Evolutionary conservation across 768 basidiomycete genomes (phyloP).

Genomic region (Xerocomellus amylosporus): DNA sequence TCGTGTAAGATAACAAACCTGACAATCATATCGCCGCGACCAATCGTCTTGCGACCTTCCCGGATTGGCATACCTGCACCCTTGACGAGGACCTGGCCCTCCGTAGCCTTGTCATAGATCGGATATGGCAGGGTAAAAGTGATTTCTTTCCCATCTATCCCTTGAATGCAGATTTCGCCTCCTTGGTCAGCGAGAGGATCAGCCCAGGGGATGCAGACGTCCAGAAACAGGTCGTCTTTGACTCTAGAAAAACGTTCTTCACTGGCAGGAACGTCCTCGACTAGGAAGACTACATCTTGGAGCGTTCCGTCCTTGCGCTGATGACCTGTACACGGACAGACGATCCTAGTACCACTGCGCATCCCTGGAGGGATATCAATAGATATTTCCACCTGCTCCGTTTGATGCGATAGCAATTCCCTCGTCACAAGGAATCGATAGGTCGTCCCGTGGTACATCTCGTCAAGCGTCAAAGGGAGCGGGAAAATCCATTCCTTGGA

Average conservation of each 20-base stretch:
- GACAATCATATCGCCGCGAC: constrained; percentile 61
- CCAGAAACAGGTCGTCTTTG: constrained; percentile 54
- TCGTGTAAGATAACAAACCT: constrained; percentile 38
- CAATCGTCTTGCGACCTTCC: constrained; percentile 48
- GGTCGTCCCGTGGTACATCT: constrained; percentile 54
- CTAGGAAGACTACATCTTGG: constrained; percentile 66
- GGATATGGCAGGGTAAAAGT: constrained; percentile 52
- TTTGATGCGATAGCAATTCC: constrained; percentile 45
- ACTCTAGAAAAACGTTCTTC: constrained; percentile 57
- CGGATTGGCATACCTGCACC: constrained; percentile 71
- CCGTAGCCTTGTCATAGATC: constrained; percentile 45
- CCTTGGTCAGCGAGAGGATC: constrained; percentile 47
- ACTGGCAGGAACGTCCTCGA: constrained; percentile 47
- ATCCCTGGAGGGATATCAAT: constrained; percentile 62
- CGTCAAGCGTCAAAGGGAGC: constrained; percentile 57
- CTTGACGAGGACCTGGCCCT: constrained; percentile 48
- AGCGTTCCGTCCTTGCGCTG: constrained; percentile 53
- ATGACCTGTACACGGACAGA: constrained; percentile 65
- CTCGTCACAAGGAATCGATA: constrained; percentile 62
- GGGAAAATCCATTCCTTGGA: constrained; percentile 69
- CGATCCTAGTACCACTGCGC: constrained; percentile 55
- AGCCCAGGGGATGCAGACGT: constrained; percentile 55
- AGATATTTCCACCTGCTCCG: constrained; percentile 55
- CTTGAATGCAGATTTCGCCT: constrained; percentile 49
- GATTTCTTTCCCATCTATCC: constrained; percentile 57